Conservation (phyloP, 2,329 filamentous ascomycete genomes). For the Botrytis galanthina region DNA sequence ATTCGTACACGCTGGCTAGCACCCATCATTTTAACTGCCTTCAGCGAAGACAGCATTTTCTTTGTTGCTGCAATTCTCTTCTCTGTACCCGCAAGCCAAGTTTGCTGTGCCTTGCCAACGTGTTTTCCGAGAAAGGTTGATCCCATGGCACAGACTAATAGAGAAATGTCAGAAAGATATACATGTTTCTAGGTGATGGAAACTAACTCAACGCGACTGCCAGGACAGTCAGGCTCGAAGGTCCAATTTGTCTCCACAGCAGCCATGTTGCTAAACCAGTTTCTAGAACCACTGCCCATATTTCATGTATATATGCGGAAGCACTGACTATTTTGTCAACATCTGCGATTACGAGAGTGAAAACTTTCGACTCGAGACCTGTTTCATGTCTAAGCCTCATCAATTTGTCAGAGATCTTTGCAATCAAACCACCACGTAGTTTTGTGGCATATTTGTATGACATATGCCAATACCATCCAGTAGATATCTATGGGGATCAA, state of each 20-base stretch:
- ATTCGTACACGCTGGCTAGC: slow-evolving; percentile 25
- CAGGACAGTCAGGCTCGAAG: slow-evolving; percentile 24
- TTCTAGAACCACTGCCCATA: slow-evolving; percentile 33
- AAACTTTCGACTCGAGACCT: slow-evolving; percentile 29
- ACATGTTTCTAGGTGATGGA: neutral
- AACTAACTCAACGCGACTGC: slow-evolving; percentile 20
- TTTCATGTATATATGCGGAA: slow-evolving; percentile 32
- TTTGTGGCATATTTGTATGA: neutral
- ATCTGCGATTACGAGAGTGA: slow-evolving; percentile 37
- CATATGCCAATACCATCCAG: neutral
- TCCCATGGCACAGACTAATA: neutral
- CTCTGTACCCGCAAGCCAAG: slow-evolving; percentile 36
- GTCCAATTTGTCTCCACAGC: slow-evolving; percentile 35
- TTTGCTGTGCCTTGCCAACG: slow-evolving; percentile 33
- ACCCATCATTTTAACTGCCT: slow-evolving; percentile 40
- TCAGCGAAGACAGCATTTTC: slow-evolving; percentile 36
- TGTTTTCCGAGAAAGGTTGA: slow-evolving; percentile 24
- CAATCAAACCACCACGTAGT: neutral
- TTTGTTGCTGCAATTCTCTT: slow-evolving; percentile 35
- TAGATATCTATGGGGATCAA: neutral
- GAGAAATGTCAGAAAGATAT: neutral
- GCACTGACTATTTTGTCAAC: slow-evolving; percentile 33
- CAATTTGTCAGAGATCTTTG: neutral
- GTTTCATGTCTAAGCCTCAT: neutral
- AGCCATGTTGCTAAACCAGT: slow-evolving; percentile 35